Percentiles rank a stretch among this genome's conserved stretches.
These are phyloP conservation scores for Avena sativa DNA, from an alignment of 176 grass and related monocot genomes.

Conservation along the genomic window DNA sequence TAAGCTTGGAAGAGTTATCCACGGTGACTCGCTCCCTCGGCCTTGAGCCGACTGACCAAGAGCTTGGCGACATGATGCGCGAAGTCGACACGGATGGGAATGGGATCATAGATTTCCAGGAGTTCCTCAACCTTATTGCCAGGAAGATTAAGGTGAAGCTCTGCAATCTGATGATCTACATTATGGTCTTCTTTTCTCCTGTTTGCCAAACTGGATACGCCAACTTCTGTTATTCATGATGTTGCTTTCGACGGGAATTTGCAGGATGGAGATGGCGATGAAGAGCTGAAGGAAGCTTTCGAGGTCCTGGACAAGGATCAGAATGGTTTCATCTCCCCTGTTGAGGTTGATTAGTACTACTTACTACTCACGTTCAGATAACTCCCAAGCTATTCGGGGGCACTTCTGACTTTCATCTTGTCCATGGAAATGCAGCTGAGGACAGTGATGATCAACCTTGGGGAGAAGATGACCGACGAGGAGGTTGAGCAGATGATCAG, in stretches of 20 bases:
- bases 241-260: not conserved
- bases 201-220: not conserved
- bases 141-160: constrained; percentile 66
- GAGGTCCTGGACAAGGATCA: constrained; percentile 78
- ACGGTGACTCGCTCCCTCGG: constrained; percentile 61
- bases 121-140: constrained; percentile 67
- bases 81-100: constrained; percentile 81
- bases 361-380: not conserved
- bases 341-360: constrained; percentile 49
- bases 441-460: constrained; percentile 76
- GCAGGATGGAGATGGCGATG: constrained; percentile 65
- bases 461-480: constrained; percentile 67
- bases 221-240: not conserved
- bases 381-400: constrained; percentile 3
- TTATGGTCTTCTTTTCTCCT: not conserved
- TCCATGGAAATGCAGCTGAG: constrained; percentile 53
- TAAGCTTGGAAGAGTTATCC: constrained; percentile 71
- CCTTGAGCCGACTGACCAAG: constrained; percentile 61
- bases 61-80: constrained; percentile 78
- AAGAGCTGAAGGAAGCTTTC: constrained; percentile 85
- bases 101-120: constrained; percentile 76
- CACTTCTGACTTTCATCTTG: not conserved
- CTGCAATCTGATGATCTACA: not conserved
- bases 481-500: constrained; percentile 79
- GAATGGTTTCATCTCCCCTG: constrained; percentile 82